phyloP scores from a whole-genome alignment of 257 asterid genomes.

The Solanum chilense region DNA sequence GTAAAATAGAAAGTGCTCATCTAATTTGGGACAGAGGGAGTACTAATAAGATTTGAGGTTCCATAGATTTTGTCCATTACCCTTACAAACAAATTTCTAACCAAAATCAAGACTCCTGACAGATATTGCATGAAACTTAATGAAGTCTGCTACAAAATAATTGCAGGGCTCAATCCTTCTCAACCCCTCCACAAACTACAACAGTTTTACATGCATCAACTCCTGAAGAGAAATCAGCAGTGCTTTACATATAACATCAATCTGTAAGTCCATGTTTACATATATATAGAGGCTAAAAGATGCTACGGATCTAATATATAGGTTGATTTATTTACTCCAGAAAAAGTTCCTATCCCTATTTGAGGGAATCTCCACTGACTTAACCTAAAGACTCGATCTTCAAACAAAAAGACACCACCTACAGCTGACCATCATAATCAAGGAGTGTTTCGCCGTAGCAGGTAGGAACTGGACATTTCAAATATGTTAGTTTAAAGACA shows the following conservation, averaged over 20 bases:
- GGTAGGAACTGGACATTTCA: neutral
- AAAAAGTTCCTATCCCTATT: neutral
- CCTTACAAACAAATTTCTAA: neutral
- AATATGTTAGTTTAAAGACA: neutral
- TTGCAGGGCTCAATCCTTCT: neutral
- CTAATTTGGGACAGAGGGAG: neutral
- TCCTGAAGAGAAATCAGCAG: neutral
- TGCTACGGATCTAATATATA: neutral
- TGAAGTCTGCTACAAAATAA: neutral
- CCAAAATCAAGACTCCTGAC: neutral
- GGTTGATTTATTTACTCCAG: neutral
- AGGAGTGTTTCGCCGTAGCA: neutral
- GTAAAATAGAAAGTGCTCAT: neutral
- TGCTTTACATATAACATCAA: neutral
- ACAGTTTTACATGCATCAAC: neutral
- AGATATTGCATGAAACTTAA: neutral
- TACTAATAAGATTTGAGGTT: neutral
- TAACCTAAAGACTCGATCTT: neutral
- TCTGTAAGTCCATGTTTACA: neutral
- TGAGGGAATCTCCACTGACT: neutral
- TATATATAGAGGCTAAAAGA: neutral
- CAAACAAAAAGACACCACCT: neutral
- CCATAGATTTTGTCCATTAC: neutral
- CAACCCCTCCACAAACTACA: neutral
- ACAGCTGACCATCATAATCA: neutral